phyloP scores from a whole-genome alignment of 495 filamentous ascomycete species.

The Penicillium chermesinum region DNA sequence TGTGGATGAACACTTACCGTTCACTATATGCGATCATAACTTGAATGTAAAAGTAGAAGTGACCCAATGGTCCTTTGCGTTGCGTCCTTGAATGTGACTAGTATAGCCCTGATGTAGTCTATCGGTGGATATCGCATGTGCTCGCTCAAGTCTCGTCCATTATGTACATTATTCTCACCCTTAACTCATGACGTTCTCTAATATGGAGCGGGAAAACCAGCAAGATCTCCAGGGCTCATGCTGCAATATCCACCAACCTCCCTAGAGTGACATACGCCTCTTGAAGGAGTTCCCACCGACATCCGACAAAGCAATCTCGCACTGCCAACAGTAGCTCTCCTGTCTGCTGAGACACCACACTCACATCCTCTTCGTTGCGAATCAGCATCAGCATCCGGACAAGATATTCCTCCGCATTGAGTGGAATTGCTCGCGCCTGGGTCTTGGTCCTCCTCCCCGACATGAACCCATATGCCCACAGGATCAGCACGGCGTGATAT shows the following conservation, averaged over 20 bases:
- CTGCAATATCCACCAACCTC: neutral
- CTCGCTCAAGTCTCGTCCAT: neutral
- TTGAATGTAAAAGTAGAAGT: too few species aligned
- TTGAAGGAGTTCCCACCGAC: neutral
- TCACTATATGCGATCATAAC: too few species aligned
- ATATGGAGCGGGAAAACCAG: too few species aligned
- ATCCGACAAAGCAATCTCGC: neutral
- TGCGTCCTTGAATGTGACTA: too few species aligned
- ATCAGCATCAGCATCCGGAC: constrained; percentile 1
- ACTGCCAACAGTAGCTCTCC: neutral
- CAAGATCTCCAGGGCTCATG: neutral
- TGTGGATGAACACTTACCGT: too few species aligned
- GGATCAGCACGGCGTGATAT: neutral
- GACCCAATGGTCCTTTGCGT: too few species aligned
- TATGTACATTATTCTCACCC: too few species aligned
- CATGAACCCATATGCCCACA: constrained; percentile 1
- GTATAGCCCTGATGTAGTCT: too few species aligned
- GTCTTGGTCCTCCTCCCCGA: neutral
- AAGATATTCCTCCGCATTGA: neutral
- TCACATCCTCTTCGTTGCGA: neutral
- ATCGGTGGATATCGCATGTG: too few species aligned
- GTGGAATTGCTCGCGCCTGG: neutral
- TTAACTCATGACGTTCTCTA: too few species aligned
- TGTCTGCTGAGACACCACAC: neutral
- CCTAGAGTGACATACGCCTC: neutral